Conservation (phyloP, 179 eudicot genomes). For the Beta corolliflora region DNA sequence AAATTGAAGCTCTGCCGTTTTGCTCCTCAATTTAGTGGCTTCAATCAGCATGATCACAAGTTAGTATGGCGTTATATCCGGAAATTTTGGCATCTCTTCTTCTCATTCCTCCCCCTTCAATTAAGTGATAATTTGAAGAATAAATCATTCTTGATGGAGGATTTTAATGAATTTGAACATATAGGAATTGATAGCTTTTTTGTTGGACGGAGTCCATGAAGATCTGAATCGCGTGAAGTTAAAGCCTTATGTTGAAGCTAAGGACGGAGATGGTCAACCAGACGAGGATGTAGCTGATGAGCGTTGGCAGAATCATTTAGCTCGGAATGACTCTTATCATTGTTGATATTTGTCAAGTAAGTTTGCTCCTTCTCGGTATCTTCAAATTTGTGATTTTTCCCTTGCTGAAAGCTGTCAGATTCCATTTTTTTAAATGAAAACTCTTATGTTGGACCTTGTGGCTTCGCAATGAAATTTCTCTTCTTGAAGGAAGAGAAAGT, state of each 20-base stretch:
- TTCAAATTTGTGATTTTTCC: neutral
- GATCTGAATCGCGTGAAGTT: constrained; percentile 91
- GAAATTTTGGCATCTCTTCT: constrained; percentile 8
- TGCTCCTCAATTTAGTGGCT: constrained; percentile 94
- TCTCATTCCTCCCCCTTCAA: neutral
- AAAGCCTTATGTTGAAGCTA: constrained; percentile 86
- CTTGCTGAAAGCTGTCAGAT: constrained; percentile 1
- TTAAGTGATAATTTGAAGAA: neutral
- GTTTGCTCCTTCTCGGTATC: constrained; percentile 29
- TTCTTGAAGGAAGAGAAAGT: neutral
- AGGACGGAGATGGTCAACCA: constrained; percentile 81
- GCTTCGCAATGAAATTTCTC: constrained; percentile 9
- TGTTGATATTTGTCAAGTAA: constrained; percentile 91
- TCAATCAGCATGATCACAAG: constrained; percentile 97
- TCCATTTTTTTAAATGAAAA: constrained; percentile 3
- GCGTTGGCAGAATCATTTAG: constrained; percentile 88
- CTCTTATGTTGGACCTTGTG: neutral
- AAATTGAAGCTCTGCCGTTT: constrained; percentile 84
- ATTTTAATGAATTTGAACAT: constrained; percentile 17
- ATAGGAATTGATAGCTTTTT: constrained; percentile 86
- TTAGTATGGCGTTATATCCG: constrained; percentile 28
- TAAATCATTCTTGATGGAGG: neutral
- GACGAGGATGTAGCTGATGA: constrained; percentile 95
- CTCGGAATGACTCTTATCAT: constrained; percentile 94
- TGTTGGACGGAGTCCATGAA: constrained; percentile 98